Conservation (phyloP, 768 basidiomycete species). For the Amanita brunnescens region DNA sequence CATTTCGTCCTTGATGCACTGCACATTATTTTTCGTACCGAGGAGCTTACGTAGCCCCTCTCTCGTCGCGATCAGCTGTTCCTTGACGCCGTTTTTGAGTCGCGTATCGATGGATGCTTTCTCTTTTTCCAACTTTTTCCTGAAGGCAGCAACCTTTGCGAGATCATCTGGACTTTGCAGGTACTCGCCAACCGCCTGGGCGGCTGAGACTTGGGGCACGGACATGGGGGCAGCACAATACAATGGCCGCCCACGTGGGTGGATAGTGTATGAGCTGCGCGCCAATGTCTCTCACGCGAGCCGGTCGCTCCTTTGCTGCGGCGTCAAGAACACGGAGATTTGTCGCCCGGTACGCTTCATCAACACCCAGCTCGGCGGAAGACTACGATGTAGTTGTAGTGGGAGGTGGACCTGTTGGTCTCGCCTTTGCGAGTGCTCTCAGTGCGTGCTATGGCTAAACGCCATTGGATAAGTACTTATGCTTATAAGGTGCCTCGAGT, state of each 20-base stretch:
- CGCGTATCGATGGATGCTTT: slow-evolving; percentile 89
- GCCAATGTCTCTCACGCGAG: slow-evolving; percentile 11
- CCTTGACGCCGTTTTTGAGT: slow-evolving; percentile 85
- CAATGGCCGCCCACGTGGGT: neutral
- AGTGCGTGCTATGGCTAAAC: slow-evolving; percentile 35
- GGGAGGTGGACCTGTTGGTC: slow-evolving; percentile 88
- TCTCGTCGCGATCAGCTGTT: slow-evolving; percentile 85
- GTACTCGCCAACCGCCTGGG: slow-evolving; percentile 83
- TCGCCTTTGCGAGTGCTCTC: slow-evolving; percentile 82
- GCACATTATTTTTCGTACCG: slow-evolving; percentile 67
- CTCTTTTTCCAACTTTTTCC: slow-evolving; percentile 94
- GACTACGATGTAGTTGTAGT: slow-evolving; percentile 88
- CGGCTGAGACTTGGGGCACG: slow-evolving; percentile 58
- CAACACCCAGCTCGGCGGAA: slow-evolving; percentile 14
- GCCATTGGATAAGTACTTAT: slow-evolving; percentile 6
- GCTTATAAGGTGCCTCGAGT: slow-evolving; percentile 40
- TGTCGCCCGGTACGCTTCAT: neutral
- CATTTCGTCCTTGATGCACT: slow-evolving; percentile 83
- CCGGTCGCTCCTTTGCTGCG: neutral
- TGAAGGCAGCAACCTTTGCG: slow-evolving; percentile 75
- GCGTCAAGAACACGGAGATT: neutral
- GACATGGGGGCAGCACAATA: slow-evolving; percentile 25
- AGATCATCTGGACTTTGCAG: slow-evolving; percentile 93
- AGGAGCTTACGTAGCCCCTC: slow-evolving; percentile 81
- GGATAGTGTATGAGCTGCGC: too few species aligned